Evolutionary conservation across 2,329 filamentous ascomycete genomes (phyloP), one percentile per base, ranked within the genome.

Genomic region (Grosmannia serpens): DNA sequence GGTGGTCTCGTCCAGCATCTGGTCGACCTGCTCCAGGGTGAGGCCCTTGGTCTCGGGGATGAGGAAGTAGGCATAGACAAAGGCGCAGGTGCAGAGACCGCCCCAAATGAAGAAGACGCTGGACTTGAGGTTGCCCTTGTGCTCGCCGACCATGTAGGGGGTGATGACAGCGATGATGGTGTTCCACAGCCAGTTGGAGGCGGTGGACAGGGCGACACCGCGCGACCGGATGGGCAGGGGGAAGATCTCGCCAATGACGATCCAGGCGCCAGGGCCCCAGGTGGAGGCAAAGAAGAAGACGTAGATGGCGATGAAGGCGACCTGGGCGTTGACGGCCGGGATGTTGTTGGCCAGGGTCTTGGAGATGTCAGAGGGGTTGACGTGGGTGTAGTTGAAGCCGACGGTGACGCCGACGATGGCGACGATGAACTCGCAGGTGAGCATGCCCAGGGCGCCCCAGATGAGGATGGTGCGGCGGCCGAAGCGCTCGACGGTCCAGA

Each of bases 151-250:
- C 74, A 88, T 84, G 78, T 86, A 88, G 15, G 85, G 85, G n/a
- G 64, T 66, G 57, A 66, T 65, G 59, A 66, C 62, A 24, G 59
- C 71, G 57, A 81, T 81, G 67, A 81, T 80, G 29, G 61, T 64
- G 77, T 91, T 94, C 89, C 89, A 94, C 62, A 94, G 81, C 89
- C 89, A 95, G 82, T 95, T 95, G 70, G 86, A 90, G 61, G 90
- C 88, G 10, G 91, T 95, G 47, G 89, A 91, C 51, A 95, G 80
- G 66, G 82, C 89, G 61, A 95, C 89, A 75, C 91, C 91, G 65
- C 89, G 88, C 47, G 91, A 88, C 67, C 91, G 88, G 73, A 95
- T 92, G 62, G 88, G 89, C 57, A 95, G 83, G 59, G 90, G 89
- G 83, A 88, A 95, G 73, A 94, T 87, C 77, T 96, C 90, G 70